Percentiles rank a stretch among this genome's conserved stretches.
Conservation (phyloP, 164 flowering plant genomes). For the Taxillus chinensis region DNA sequence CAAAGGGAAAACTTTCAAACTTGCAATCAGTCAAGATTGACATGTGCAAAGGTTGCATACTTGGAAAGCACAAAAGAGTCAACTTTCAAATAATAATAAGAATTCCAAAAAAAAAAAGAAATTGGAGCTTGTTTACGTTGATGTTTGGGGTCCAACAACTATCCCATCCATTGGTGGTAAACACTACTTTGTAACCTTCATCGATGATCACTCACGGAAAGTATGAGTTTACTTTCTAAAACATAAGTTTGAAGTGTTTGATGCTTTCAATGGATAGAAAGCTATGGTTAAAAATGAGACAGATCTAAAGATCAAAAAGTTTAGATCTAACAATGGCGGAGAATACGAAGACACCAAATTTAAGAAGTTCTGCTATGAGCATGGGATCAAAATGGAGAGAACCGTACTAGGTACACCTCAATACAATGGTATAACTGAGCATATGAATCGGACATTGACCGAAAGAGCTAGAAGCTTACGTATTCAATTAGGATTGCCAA, state of each 20-base stretch:
- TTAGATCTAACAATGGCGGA: background rate
- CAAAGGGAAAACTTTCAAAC: too few relatives aligned
- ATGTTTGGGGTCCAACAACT: background rate
- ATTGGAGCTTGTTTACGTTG: background rate
- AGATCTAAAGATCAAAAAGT: background rate
- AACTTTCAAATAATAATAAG: background rate
- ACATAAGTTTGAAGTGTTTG: background rate
- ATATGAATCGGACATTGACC: background rate
- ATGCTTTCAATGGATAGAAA: background rate
- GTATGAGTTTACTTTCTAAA: background rate
- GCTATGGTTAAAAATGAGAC: background rate
- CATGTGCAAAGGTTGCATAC: too few relatives aligned
- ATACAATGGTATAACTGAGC: background rate
- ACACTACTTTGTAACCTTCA: background rate
- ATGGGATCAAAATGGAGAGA: too few relatives aligned
- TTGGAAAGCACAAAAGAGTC: background rate
- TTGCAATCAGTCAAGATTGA: too few relatives aligned
- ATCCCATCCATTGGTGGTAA: background rate
- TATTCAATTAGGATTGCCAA: background rate
- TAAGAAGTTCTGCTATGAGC: too few relatives aligned
- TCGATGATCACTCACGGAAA: background rate
- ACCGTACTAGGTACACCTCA: background rate
- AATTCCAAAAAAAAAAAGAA: background rate
- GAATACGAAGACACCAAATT: background rate
- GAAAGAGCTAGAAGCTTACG: background rate